Evolutionary conservation across 768 basidiomycete species (phyloP).

Genomic region (Rhodotorula sphaerocarpa): DNA sequence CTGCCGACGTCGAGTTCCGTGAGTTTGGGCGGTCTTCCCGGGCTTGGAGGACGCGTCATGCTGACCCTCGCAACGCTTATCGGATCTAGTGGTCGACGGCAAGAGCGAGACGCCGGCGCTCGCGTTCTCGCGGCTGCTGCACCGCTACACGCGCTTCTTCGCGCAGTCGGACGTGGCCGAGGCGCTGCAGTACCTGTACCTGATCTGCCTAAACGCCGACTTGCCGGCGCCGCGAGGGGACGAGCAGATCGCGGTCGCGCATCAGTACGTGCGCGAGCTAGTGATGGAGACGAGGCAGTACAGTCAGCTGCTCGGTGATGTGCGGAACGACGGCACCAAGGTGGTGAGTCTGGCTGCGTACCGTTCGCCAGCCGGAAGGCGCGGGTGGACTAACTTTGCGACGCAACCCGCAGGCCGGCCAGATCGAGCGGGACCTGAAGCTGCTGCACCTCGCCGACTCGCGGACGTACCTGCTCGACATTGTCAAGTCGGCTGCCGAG

Average conservation of each 20-base stretch:
- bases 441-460: conserved; percentile 62
- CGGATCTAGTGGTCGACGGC: conserved; percentile 59
- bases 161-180: conserved; percentile 86
- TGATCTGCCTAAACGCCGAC: conserved; percentile 68
- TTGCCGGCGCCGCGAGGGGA: conserved; percentile 46
- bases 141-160: conserved; percentile 88
- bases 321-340: conserved; percentile 76
- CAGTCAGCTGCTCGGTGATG: conserved; percentile 91
- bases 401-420: conserved; percentile 55
- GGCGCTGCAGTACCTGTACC: conserved; percentile 89
- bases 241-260: conserved; percentile 57
- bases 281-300: conserved; percentile 51
- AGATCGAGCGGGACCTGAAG: conserved; percentile 72
- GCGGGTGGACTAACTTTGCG: too few species aligned
- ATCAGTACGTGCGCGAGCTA: conserved; percentile 46
- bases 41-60: neutral
- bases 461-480: conserved; percentile 66
- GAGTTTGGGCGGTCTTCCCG: neutral
- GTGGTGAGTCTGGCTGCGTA: conserved; percentile 55
- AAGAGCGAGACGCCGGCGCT: conserved; percentile 37
- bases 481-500: conserved; percentile 73
- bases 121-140: conserved; percentile 66
- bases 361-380: neutral
- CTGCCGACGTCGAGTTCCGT: conserved; percentile 77
- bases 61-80: too few species aligned